Conservation (phyloP, 805 yeast genomes). For the Myxozyma geophila region DNA sequence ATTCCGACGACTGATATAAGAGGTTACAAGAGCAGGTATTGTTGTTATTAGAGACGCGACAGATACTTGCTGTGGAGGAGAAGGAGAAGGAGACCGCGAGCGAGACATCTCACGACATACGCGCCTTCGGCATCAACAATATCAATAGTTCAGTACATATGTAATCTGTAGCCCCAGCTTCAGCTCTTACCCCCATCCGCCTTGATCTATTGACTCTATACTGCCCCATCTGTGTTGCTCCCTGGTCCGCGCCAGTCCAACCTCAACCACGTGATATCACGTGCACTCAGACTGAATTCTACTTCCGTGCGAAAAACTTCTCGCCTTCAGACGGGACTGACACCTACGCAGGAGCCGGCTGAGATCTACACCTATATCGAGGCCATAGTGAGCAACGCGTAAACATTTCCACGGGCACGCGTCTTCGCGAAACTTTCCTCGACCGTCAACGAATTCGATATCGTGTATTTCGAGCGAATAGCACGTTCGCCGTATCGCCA, state of each 20-base stretch:
- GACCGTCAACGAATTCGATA: no score
- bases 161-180: background rate
- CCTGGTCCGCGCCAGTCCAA: background rate
- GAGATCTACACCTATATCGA: constrained; percentile 12
- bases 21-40: constrained; percentile 2
- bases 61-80: background rate
- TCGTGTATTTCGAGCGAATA: no score
- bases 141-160: background rate
- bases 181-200: background rate
- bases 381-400: constrained; percentile 6
- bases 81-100: background rate
- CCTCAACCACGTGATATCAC: background rate
- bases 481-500: background rate
- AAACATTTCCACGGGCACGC: background rate
- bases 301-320: constrained; percentile 19
- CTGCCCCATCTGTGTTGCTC: background rate
- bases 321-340: constrained; percentile 8
- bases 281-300: constrained; percentile 6
- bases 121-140: background rate
- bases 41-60: constrained; percentile 12
- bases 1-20: background rate
- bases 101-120: background rate
- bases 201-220: background rate
- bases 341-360: constrained; percentile 20
- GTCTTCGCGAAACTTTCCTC: background rate